Conservation (phyloP, 768 basidiomycete species). For the Russula dissimulans region DNA sequence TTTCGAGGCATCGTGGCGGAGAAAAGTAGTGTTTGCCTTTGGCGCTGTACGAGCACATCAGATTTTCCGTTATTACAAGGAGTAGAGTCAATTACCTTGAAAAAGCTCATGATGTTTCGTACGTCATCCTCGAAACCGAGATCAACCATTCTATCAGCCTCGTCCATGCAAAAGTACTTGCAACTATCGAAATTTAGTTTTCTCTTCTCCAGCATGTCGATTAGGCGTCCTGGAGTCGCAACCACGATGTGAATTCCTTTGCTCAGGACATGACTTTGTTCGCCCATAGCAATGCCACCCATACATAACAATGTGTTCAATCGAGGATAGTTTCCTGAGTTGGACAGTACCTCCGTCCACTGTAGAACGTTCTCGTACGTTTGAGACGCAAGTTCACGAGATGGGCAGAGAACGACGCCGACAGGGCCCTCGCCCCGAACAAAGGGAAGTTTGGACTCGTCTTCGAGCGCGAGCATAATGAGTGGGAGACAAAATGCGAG, state of each 20-base stretch:
- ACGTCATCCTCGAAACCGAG: conserved; percentile 99
- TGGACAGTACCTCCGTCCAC: conserved; percentile 79
- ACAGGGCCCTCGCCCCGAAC: conserved; percentile 92
- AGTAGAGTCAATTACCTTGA: conserved; percentile 50
- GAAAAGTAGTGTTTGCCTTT: conserved; percentile 94
- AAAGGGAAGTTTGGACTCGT: conserved; percentile 85
- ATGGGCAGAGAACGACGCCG: conserved; percentile 94
- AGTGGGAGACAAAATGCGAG: conserved; percentile 97
- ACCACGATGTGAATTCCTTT: conserved; percentile 94
- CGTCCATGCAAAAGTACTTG: conserved; percentile 98
- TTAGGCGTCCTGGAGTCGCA: conserved; percentile 92
- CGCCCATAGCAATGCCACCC: conserved; percentile 96
- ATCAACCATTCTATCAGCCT: conserved; percentile 99
- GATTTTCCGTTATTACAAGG: not conserved
- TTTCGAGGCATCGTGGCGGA: conserved; percentile 99
- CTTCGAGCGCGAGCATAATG: conserved; percentile 93
- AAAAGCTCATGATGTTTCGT: conserved; percentile 97
- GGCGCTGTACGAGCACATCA: conserved; percentile 43
- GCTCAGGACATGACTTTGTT: conserved; percentile 86
- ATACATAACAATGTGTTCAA: conserved; percentile 89
- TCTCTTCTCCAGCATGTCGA: conserved; percentile 97
- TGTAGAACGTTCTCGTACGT: conserved; percentile 89
- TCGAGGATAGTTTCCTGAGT: conserved; percentile 72
- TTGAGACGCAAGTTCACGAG: conserved; percentile 92
- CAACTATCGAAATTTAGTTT: conserved; percentile 87